These are phyloP conservation scores for Pleoardoris graminearum DNA, from an alignment of 2,329 filamentous ascomycete species.

Conservation along the genomic window DNA sequence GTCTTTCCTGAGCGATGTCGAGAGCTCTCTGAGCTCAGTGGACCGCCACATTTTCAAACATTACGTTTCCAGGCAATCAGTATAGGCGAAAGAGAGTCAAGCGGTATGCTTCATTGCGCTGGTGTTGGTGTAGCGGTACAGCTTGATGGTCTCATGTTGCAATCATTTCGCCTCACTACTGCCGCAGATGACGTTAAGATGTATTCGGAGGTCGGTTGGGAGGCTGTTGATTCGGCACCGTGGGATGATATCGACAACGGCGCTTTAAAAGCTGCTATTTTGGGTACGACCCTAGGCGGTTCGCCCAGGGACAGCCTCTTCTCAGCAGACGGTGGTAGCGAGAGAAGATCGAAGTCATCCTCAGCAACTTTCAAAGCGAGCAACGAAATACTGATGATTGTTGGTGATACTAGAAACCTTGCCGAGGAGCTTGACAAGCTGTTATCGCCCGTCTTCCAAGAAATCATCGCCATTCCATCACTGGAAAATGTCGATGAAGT, in stretches of 20 bases:
- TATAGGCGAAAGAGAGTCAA: background rate
- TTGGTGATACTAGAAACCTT: background rate
- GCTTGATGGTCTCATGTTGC: conserved; percentile 13
- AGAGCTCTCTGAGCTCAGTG: background rate
- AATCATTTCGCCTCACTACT: conserved; percentile 10
- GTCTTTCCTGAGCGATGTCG: conserved; percentile 23
- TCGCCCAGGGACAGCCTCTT: conserved; percentile 7
- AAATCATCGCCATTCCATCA: background rate
- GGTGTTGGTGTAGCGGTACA: conserved; percentile 7
- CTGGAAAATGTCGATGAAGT: background rate
- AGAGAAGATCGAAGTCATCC: conserved; percentile 11
- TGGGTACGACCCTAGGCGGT: no score
- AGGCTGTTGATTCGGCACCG: background rate
- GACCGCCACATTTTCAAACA: no score
- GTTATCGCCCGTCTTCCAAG: background rate
- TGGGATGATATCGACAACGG: no score
- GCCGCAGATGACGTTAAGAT: conserved; percentile 15
- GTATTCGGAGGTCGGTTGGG: conserved; percentile 15
- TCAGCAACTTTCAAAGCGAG: background rate
- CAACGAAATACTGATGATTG: conserved; percentile 5
- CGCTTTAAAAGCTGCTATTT: no score
- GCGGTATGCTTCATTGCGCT: background rate
- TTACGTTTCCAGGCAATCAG: conserved; percentile 3
- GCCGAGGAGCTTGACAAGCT: background rate
- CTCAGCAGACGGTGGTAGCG: conserved; percentile 7